Percentiles rank a stretch among this genome's conserved stretches.
Conservation (phyloP, 495 filamentous ascomycete species). For the Penicillium subrubescens region DNA sequence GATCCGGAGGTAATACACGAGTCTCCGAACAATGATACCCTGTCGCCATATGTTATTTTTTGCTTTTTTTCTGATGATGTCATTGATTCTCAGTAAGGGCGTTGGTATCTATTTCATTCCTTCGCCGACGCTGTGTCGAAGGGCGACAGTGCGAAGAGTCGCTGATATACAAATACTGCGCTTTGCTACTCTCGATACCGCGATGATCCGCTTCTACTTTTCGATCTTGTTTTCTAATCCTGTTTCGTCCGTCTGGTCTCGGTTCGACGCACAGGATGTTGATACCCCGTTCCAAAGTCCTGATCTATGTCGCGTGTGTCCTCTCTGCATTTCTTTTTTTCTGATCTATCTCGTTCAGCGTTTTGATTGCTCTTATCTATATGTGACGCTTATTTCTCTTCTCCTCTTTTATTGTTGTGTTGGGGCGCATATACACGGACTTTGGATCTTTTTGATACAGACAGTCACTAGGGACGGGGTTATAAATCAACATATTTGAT, state of each 20-base stretch:
- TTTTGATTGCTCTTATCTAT: neutral
- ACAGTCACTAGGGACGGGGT: conserved; percentile 17
- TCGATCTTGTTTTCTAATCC: conserved; percentile 15
- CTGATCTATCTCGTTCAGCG: conserved; percentile 19
- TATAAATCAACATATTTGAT: conserved; percentile 18
- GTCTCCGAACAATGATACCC: conserved; percentile 53
- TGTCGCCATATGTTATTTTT: conserved; percentile 33
- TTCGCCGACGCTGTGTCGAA: conserved; percentile 26
- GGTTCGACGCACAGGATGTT: conserved; percentile 42
- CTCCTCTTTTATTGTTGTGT: conserved; percentile 3
- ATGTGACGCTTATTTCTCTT: neutral
- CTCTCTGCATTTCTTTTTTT: conserved; percentile 6
- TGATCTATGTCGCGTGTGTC: conserved; percentile 12
- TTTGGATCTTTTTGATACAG: conserved; percentile 20
- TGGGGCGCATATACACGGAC: conserved; percentile 20
- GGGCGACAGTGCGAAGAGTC: conserved; percentile 18
- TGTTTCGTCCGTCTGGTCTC: conserved; percentile 8
- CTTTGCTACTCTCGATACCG: conserved; percentile 12
- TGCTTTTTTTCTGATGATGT: conserved; percentile 18
- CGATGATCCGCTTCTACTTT: conserved; percentile 20
- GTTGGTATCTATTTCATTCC: conserved; percentile 23
- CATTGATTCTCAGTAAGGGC: conserved; percentile 20
- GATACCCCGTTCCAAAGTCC: conserved; percentile 38
- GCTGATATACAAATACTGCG: conserved; percentile 20
- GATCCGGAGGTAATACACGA: conserved; percentile 51